A percentile compares a stretch with the other conserved stretches of the same genome.
Evolutionary conservation across 2,329 filamentous ascomycete genomes (phyloP).

Genomic region (Helotiales sp.): DNA sequence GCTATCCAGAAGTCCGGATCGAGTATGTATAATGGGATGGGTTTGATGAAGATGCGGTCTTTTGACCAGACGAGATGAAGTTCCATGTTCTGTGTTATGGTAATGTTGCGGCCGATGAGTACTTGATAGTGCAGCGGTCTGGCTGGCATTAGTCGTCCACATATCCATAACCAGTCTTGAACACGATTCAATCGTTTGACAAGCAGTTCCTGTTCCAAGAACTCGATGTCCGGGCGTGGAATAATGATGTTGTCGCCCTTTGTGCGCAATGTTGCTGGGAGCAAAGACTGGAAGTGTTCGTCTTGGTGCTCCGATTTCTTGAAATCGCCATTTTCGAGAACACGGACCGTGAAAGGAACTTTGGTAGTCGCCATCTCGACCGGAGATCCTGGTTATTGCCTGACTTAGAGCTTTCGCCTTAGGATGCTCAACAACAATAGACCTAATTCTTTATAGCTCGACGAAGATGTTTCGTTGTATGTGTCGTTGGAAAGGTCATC

Average conservation of each 20-base stretch:
- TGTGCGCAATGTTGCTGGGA: not conserved
- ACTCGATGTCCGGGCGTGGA: not conserved
- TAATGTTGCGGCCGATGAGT: conserved; percentile 27
- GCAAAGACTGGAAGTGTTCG: not conserved
- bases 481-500: no score
- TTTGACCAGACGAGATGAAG: conserved; percentile 37
- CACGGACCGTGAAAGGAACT: not conserved
- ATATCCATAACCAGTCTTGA: not conserved
- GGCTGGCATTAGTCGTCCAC: not conserved
- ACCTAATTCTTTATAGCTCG: no score
- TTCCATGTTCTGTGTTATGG: conserved; percentile 37
- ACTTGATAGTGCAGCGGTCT: conserved; percentile 1
- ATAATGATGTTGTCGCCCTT: not conserved
- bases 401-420: no score
- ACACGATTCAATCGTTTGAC: not conserved
- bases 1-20: conserved; percentile 29
- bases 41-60: conserved; percentile 37
- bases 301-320: not conserved
- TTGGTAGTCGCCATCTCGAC: not conserved
- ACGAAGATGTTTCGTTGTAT: no score
- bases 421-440: no score
- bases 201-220: not conserved
- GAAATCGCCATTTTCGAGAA: not conserved
- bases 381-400: no score
- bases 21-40: conserved; percentile 34